Percentiles rank a stretch among this genome's conserved stretches.
phyloP scores from a whole-genome alignment of 2,329 filamentous ascomycete species.

The Sporothrix humicola region DNA sequence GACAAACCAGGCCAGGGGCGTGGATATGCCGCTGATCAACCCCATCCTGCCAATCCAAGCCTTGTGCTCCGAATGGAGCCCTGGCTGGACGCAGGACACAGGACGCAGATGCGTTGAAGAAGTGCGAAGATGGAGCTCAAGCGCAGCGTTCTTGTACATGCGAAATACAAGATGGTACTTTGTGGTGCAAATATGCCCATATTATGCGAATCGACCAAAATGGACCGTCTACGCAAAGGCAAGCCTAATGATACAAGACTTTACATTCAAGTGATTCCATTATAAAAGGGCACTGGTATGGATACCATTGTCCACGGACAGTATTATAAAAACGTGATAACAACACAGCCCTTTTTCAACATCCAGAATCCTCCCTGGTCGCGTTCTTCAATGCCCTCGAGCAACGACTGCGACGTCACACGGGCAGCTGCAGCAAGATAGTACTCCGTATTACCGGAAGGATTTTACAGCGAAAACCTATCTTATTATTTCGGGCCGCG shows the following conservation, averaged over 20 bases:
- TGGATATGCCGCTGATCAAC: conserved; percentile 16
- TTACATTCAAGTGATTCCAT: neutral
- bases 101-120: conserved; percentile 8
- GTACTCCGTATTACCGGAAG: conserved; percentile 7
- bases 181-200: neutral
- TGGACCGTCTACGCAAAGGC: neutral
- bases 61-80: conserved; percentile 1
- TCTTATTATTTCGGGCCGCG: neutral
- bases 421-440: neutral
- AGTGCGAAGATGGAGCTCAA: neutral
- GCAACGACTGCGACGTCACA: conserved; percentile 22
- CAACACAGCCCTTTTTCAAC: neutral
- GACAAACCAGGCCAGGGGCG: neutral
- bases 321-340: neutral
- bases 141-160: neutral
- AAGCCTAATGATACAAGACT: neutral
- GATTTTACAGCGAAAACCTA: neutral
- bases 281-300: neutral
- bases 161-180: neutral
- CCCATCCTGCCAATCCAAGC: conserved; percentile 12
- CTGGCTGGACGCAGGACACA: neutral
- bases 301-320: neutral
- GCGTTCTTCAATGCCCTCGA: conserved; percentile 9
- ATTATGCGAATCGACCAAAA: conserved; percentile 12
- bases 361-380: neutral